Base-by-base conservation (phyloP, 305 asterid genomes). In the Petunia hybrid region DNA sequence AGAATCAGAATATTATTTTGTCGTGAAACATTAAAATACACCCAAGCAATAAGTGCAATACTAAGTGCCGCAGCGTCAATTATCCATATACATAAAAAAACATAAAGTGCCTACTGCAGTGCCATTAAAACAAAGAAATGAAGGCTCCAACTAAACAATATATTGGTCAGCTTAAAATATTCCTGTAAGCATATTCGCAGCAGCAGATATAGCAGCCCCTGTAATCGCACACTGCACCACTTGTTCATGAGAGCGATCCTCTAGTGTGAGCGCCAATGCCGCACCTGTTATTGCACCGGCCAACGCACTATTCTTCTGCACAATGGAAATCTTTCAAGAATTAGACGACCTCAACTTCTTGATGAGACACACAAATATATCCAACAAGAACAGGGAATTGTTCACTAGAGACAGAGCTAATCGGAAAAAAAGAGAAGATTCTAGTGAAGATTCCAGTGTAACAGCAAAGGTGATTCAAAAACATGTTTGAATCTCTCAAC, bases 231-330 rank as follows among this genome's bases (percentile, higher is more conserved):
- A 89, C 78, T 92, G 97, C 84, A 92, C 94, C 22, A 94, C 82
- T 76, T 91, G 97, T 80, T 94, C 95, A 9, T 92, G 98, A 5
- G 97, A 91, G 60, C 84, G 88, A 16, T 89, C 86, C 14, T 91
- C 95, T 0, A 88, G 8, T 0, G 97, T 94, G 43, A 94, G 77
- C 0, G 97, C 94, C 85, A 94, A 42, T 1, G 97, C 98, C 3
- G 97, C 98, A 74, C 98, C 98, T 0, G 98, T 94, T 5, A 89
- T 64, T 2, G 98, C 98, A 48, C 97, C 98, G 1, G 98, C 97
- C 89, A 92, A 41, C 0, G 93, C 97, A 42, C 97, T 94, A 55
- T 85, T 94, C 84, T 88, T 91, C 98, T 94, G 98, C 86, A 84
- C 64, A 63, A 59, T 1, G 0, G 35, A 12, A 8, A 65, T 56